Percentiles rank a stretch among this genome's conserved stretches.
phyloP scores from a whole-genome alignment of 306 rosid genomes.

The Morella rubra region DNA sequence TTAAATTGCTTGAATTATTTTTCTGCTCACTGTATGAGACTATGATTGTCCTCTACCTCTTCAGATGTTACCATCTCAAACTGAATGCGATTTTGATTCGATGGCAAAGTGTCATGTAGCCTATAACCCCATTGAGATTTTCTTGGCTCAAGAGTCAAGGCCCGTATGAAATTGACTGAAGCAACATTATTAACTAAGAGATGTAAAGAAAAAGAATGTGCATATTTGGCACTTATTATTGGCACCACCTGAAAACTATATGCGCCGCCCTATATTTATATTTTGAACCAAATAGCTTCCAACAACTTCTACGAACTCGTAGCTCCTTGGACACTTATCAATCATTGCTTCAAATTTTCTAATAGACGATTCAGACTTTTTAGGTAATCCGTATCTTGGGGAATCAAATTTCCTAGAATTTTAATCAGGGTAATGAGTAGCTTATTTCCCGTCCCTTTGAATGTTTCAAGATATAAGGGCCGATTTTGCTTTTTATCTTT shows the following conservation, averaged over 20 bases:
- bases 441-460: neutral
- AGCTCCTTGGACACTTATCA: neutral
- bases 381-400: neutral
- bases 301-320: neutral
- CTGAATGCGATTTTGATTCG: slow-evolving; percentile 41
- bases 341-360: neutral
- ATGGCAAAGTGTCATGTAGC: slow-evolving; percentile 33
- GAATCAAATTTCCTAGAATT: neutral
- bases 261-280: too few species aligned
- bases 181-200: slow-evolving; percentile 13
- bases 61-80: slow-evolving; percentile 19
- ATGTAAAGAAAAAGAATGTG: neutral
- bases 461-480: neutral
- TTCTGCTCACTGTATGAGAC: neutral
- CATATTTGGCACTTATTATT: slow-evolving; percentile 31
- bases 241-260: slow-evolving; percentile 11
- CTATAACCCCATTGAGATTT: slow-evolving; percentile 14
- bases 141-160: slow-evolving; percentile 19
- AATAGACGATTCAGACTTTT: neutral
- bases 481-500: too few species aligned
- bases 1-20: slow-evolving; percentile 8
- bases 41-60: slow-evolving; percentile 29
- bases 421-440: neutral
- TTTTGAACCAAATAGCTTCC: neutral
- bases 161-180: slow-evolving; percentile 19